Percentiles rank a stretch among this genome's conserved stretches.
phyloP scores from a whole-genome alignment of 495 filamentous ascomycete genomes.

The Evernia prunastri region DNA sequence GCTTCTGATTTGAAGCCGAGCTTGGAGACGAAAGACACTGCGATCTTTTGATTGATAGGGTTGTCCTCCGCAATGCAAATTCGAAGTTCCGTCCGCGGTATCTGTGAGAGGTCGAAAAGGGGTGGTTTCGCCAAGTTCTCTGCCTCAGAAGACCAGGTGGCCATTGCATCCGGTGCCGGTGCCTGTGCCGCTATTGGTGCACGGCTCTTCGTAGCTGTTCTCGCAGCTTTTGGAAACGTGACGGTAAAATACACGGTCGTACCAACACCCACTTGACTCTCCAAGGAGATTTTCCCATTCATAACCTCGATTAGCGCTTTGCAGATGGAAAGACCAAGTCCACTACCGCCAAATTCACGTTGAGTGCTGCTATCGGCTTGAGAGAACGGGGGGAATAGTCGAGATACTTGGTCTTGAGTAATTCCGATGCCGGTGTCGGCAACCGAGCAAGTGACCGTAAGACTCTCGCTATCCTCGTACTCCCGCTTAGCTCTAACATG shows the following conservation, averaged over 20 bases:
- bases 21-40: conserved; percentile 77
- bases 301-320: conserved; percentile 91
- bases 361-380: conserved; percentile 85
- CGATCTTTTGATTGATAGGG: conserved; percentile 85
- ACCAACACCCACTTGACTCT: conserved; percentile 65
- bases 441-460: conserved; percentile 78
- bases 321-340: conserved; percentile 86
- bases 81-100: conserved; percentile 70
- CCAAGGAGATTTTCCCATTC: conserved; percentile 73
- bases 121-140: conserved; percentile 29
- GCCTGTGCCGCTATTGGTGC: conserved; percentile 33
- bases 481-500: conserved; percentile 68
- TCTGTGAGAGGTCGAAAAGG: conserved; percentile 53
- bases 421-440: conserved; percentile 88
- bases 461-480: conserved; percentile 58
- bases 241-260: conserved; percentile 84
- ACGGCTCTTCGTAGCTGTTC: conserved; percentile 34
- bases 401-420: conserved; percentile 67
- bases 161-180: conserved; percentile 47
- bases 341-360: conserved; percentile 82
- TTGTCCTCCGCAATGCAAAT: conserved; percentile 93
- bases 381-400: conserved; percentile 85
- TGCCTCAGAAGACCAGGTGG: conserved; percentile 48
- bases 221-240: conserved; percentile 70
- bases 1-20: conserved; percentile 78